phyloP scores from a whole-genome alignment of 768 basidiomycete genomes.

The Leccinellum rugosiceps region DNA sequence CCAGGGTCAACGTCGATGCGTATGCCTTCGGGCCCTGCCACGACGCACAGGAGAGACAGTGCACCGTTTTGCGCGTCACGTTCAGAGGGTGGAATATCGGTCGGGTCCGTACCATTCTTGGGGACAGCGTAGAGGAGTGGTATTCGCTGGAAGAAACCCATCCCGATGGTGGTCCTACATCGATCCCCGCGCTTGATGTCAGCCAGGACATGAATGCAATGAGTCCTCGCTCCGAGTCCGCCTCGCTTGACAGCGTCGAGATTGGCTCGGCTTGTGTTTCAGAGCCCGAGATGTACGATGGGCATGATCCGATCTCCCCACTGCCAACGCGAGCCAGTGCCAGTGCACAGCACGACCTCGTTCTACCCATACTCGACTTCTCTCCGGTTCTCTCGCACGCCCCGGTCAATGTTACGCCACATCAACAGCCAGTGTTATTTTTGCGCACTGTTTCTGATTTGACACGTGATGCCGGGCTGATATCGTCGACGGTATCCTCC shows the following conservation, averaged over 20 bases:
- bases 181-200: not conserved
- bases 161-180: conserved; percentile 11
- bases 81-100: conserved; percentile 72
- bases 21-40: conserved; percentile 52
- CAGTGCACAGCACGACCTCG: conserved; percentile 64
- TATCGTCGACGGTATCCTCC: not conserved
- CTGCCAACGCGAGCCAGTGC: conserved; percentile 25
- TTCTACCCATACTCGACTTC: conserved; percentile 76
- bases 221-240: not conserved
- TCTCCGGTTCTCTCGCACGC: conserved; percentile 44
- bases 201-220: not conserved
- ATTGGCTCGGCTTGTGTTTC: conserved; percentile 5
- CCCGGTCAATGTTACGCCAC: not conserved
- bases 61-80: conserved; percentile 63
- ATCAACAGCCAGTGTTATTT: conserved; percentile 15
- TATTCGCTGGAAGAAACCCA: conserved; percentile 62
- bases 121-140: conserved; percentile 73
- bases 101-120: conserved; percentile 64
- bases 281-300: conserved; percentile 6
- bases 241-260: conserved; percentile 6
- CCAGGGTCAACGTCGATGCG: conserved; percentile 50
- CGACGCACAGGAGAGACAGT: conserved; percentile 44
- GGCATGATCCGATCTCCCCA: conserved; percentile 2
- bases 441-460: conserved; percentile 27
- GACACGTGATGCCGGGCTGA: conserved; percentile 5